These are phyloP conservation scores for Porphyrellus cyaneotinctus DNA, from an alignment of 768 basidiomycete species.

Conservation along the genomic window DNA sequence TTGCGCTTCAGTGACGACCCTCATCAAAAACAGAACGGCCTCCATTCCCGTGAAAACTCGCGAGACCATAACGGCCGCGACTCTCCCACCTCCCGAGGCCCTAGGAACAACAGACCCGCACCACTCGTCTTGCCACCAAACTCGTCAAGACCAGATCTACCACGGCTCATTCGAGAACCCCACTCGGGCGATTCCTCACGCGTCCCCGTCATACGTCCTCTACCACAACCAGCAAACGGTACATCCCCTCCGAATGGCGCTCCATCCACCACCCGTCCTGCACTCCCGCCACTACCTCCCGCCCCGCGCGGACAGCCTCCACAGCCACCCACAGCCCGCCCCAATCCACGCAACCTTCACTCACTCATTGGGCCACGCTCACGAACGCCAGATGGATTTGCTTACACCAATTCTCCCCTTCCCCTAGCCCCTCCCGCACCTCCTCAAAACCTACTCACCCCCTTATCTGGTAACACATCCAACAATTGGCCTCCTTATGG, in stretches of 20 bases:
- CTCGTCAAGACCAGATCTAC: conserved; percentile 57
- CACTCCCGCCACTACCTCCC: conserved; percentile 66
- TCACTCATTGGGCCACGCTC: conserved; percentile 33
- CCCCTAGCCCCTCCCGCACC: conserved; percentile 34
- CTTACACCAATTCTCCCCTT: conserved; percentile 41
- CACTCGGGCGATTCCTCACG: conserved; percentile 50
- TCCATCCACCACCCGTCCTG: conserved; percentile 38
- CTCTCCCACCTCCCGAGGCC: conserved; percentile 31
- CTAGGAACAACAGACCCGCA: conserved; percentile 63
- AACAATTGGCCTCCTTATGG: conserved; percentile 47
- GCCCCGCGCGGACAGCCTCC: conserved; percentile 67
- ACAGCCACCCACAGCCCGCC: conserved; percentile 36
- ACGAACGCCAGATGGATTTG: conserved; percentile 50
- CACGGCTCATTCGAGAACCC: conserved; percentile 65
- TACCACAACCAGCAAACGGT: conserved; percentile 26
- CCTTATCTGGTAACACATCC: conserved; percentile 28
- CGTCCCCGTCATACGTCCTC: conserved; percentile 24
- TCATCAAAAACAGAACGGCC: conserved; percentile 4
- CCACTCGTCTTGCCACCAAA: conserved; percentile 70
- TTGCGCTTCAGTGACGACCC: neutral
- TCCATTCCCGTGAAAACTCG: conserved; percentile 24
- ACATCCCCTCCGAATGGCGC: conserved; percentile 22
- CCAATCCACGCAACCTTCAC: conserved; percentile 29
- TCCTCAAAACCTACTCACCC: conserved; percentile 41
- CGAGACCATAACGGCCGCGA: conserved; percentile 18